Conservation (phyloP, 257 asterid species). For the Solanum phureja region DNA sequence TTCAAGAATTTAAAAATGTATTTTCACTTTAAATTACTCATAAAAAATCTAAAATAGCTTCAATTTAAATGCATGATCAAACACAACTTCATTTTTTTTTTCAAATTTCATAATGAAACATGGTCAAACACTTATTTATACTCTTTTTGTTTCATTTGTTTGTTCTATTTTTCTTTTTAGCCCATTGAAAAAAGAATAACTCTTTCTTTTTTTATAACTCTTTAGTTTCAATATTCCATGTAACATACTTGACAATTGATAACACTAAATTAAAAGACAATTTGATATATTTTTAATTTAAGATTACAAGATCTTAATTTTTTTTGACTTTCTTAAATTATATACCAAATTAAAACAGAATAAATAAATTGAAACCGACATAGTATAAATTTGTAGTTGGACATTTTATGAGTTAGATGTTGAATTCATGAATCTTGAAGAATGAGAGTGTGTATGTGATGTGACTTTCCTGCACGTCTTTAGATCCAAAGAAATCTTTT, state of each 20-base stretch:
- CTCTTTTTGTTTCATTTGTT: too few relatives aligned
- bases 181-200: fast-evolving
- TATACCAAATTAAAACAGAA: too few relatives aligned
- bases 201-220: too few relatives aligned
- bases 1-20: background rate
- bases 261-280: too few relatives aligned
- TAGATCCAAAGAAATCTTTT: background rate
- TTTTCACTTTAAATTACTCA: too few relatives aligned
- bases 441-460: background rate
- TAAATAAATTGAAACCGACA: fast-evolving
- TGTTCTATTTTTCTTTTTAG: background rate
- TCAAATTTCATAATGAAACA: background rate
- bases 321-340: too few relatives aligned
- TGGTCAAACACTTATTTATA: background rate
- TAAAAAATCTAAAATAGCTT: too few relatives aligned
- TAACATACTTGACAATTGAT: fast-evolving
- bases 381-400: background rate
- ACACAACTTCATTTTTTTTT: too few relatives aligned
- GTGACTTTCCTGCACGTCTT: background rate
- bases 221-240: too few relatives aligned
- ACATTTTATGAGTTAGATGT: background rate
- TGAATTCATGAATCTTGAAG: background rate
- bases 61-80: too few relatives aligned
- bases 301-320: too few relatives aligned
- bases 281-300: too few relatives aligned